Evolutionary conservation across 805 yeast genomes (phyloP), one percentile per base, ranked within the genome.

Genomic region (Scheffersomyces stipitis): DNA sequence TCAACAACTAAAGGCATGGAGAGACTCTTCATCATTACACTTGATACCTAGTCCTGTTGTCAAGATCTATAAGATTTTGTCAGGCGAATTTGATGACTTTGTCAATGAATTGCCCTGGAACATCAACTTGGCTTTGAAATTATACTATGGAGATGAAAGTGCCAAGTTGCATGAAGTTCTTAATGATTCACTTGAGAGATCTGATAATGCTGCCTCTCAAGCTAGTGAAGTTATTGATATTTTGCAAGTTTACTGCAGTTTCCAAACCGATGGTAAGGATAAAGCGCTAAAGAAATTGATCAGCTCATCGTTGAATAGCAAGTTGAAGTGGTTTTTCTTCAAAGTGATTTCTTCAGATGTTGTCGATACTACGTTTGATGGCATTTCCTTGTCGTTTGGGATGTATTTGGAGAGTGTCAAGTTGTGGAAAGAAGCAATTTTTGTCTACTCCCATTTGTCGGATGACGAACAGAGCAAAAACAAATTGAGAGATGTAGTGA

Each of bases 1-100:
- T 5, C 57, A 58, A 23, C 96, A 89, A 59, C 58, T 91, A 16
- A 60, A 65, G 2, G 76, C 74, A 26, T 90, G 97, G 97, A 56
- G 57, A 20, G 64, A 67, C 3, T 61, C 63, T 4, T 66, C 69
- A 4, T 61, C 64, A 3, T 37, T 66, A 20, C 55, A 52, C 18
- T 60, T 57, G 31, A 78, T 83, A 37, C 89, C 95, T 1, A 38
- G 36, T 1, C 62, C 74, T 3, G 58, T 86, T 15, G 53, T 77
- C 12, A 78, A 80, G 46, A 69, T 87, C 1, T 85, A 82, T 58
- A 77, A 78, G 42, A 58, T 90, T 3, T 64, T 90, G 13, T 66
- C 84, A 2, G 86, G 86, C 9, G 62, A 71, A 5, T 51, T 63
- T 15, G 54, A 60, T 3, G 60, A 65, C 3, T 60, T 73, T 13